Evolutionary conservation across 805 yeast genomes (phyloP), one percentile per base, ranked within the genome.

Genomic region (Millerozyma miso): DNA sequence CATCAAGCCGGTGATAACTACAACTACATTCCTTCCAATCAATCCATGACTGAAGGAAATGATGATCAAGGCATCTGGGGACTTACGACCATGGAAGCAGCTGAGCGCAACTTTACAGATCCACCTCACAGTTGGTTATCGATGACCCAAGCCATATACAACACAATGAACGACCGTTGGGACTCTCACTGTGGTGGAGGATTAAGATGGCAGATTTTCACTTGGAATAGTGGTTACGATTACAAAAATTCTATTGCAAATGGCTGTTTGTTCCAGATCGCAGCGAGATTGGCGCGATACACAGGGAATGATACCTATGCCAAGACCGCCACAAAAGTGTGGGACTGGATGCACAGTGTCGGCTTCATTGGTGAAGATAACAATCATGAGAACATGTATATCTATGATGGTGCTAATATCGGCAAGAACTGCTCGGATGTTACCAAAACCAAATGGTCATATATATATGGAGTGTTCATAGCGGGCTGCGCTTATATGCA

Each of bases 201-300:
- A 1, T 67, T 91, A 47, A 75, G 97, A 64, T 91, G 98, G 98
- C 98, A 91, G 70, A 91, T 91, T 56, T 91, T 83, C 69, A 75
- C 83, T 44, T 90, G 96, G 96, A 91, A 91, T 61, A 75, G 88
- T 4, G 99, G 98, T 48, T 91, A 89, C 61, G 85, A 87, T 62
- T 91, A 91, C 65, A 91, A 91, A 63, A 91, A 91, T 62, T 71
- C 96, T 31, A 88, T 90, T 45, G 76, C 95, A n/a, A 90, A 88
- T 62, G 97, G 95, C 19, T 86, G 90, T 39, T 69, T 90, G 42
- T 89, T 90, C 77, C 88, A 88, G 53, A 60, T 90, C 33, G 95
- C 86, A 14, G 93, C 97, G 0, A 74, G 97, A 49, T 73, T 90
- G 51, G 93, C 93, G 2, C 73, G 96, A 52, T 90, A 80, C 63